A percentile compares a stretch with the other conserved stretches of the same genome.
phyloP scores from a whole-genome alignment of 768 basidiomycete species.

The Auricularia heimuer region DNA sequence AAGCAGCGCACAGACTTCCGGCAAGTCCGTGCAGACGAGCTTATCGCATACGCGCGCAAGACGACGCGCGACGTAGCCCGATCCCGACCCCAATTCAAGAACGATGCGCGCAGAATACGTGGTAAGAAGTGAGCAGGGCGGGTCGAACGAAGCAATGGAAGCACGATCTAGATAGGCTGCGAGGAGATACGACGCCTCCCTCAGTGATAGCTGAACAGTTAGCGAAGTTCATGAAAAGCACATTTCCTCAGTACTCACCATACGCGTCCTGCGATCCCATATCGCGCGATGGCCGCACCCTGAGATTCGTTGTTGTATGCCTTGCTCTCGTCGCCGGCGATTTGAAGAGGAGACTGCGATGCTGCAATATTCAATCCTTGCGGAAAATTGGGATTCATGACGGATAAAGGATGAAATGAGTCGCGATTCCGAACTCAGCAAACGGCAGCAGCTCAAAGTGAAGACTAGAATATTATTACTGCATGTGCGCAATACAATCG shows the following conservation, averaged over 20 bases:
- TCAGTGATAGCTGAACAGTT: slow-evolving; percentile 2
- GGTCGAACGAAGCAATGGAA: slow-evolving; percentile 37
- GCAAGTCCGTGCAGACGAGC: slow-evolving; percentile 58
- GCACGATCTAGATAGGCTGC: slow-evolving; percentile 41
- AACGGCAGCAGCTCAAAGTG: no score
- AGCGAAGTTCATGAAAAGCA: not conserved
- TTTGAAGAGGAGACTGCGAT: slow-evolving; percentile 1
- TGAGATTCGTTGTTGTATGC: slow-evolving; percentile 26
- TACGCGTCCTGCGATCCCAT: slow-evolving; percentile 78
- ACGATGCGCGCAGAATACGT: slow-evolving; percentile 23
- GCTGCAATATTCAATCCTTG: slow-evolving; percentile 32
- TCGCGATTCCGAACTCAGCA: no score
- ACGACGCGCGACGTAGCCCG: slow-evolving; percentile 47
- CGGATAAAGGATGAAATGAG: no score
- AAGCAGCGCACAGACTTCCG: slow-evolving; percentile 53
- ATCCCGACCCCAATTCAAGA: slow-evolving; percentile 76
- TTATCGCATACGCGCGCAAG: slow-evolving; percentile 30
- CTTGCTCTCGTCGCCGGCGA: not conserved
- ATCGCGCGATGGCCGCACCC: slow-evolving; percentile 49
- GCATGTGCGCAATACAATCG: no score
- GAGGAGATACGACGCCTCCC: slow-evolving; percentile 63
- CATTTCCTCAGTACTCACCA: slow-evolving; percentile 43
- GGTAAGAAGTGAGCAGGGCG: slow-evolving; percentile 32
- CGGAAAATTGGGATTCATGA: slow-evolving; percentile 35
- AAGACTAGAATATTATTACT: no score